Evolutionary conservation across 805 yeast genomes (phyloP).

Genomic region (Ogataea philodendri): DNA sequence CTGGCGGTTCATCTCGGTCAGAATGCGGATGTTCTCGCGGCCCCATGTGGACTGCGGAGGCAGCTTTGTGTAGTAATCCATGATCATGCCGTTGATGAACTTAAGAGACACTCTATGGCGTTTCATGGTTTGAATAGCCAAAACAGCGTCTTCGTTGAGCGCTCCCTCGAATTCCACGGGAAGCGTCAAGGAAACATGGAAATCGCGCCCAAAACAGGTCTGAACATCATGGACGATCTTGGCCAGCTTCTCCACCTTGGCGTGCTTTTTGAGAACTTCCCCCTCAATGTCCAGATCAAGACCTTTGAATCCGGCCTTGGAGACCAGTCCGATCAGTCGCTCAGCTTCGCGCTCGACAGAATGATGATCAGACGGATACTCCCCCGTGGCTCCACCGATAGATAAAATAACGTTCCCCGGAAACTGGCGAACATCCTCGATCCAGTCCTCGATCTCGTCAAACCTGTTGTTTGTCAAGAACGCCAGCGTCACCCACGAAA

Average conservation of each 20-base stretch:
- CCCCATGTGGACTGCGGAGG: slow-evolving; percentile 27
- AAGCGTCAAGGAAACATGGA: slow-evolving; percentile 28
- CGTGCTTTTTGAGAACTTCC: slow-evolving; percentile 11
- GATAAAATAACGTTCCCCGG: slow-evolving; percentile 28
- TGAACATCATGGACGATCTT: slow-evolving; percentile 16
- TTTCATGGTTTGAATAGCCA: slow-evolving; percentile 17
- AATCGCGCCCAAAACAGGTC: slow-evolving; percentile 5
- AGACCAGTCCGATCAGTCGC: slow-evolving; percentile 17
- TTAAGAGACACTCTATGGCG: slow-evolving; percentile 12
- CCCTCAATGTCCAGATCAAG: slow-evolving; percentile 36
- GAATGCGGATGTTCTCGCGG: slow-evolving; percentile 27
- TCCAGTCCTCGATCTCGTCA: slow-evolving; percentile 30
- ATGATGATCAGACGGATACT: slow-evolving; percentile 21
- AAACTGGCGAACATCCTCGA: slow-evolving; percentile 19
- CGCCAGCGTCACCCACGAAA: slow-evolving; percentile 27
- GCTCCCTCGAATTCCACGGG: slow-evolving; percentile 32
- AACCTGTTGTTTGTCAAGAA: slow-evolving; percentile 27
- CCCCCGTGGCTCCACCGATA: slow-evolving; percentile 34
- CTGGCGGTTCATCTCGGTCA: slow-evolving; percentile 20
- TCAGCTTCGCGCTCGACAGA: slow-evolving; percentile 18
- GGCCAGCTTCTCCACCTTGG: slow-evolving; percentile 14
- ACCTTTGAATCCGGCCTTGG: slow-evolving; percentile 16
- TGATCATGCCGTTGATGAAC: slow-evolving; percentile 30
- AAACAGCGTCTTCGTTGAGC: slow-evolving; percentile 16
- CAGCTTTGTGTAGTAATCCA: slow-evolving; percentile 33